These are phyloP conservation scores for Aspergillus sp. DNA, from an alignment of 2,329 filamentous ascomycete genomes.

Conservation along the genomic window DNA sequence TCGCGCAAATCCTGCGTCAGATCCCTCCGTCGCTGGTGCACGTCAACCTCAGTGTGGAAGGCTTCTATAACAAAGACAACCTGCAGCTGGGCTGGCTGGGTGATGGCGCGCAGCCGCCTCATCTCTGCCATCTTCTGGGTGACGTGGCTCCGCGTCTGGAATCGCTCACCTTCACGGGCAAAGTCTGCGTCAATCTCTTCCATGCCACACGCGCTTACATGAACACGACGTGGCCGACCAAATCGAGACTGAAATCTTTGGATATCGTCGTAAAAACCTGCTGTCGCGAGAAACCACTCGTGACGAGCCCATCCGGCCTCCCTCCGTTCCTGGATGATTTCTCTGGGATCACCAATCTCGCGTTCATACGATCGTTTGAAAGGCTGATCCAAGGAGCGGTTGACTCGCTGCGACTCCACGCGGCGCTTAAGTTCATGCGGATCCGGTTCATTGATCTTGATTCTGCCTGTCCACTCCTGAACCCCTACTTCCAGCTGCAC, in stretches of 20 bases:
- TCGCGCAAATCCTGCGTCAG: constrained; percentile 61
- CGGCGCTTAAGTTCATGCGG: constrained; percentile 62
- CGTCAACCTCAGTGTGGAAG: constrained; percentile 68
- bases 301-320: constrained; percentile 22
- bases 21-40: constrained; percentile 60
- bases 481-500: constrained; percentile 68
- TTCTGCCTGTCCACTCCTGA: constrained; percentile 67
- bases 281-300: constrained; percentile 50
- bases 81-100: constrained; percentile 53
- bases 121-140: constrained; percentile 66
- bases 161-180: constrained; percentile 69
- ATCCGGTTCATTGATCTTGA: constrained; percentile 76
- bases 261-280: constrained; percentile 74
- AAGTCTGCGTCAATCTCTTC: constrained; percentile 69
- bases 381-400: constrained; percentile 64
- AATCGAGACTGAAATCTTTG: constrained; percentile 58
- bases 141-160: constrained; percentile 61
- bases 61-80: constrained; percentile 66
- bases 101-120: constrained; percentile 52
- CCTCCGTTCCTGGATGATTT: constrained; percentile 59
- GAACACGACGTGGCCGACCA: constrained; percentile 45
- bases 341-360: constrained; percentile 68
- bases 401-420: constrained; percentile 58
- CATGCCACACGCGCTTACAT: constrained; percentile 54
- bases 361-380: constrained; percentile 71